A percentile compares a stretch with the other conserved stretches of the same genome.
Conservation (phyloP, 257 asterid species). For the Sherardia arvensis region DNA sequence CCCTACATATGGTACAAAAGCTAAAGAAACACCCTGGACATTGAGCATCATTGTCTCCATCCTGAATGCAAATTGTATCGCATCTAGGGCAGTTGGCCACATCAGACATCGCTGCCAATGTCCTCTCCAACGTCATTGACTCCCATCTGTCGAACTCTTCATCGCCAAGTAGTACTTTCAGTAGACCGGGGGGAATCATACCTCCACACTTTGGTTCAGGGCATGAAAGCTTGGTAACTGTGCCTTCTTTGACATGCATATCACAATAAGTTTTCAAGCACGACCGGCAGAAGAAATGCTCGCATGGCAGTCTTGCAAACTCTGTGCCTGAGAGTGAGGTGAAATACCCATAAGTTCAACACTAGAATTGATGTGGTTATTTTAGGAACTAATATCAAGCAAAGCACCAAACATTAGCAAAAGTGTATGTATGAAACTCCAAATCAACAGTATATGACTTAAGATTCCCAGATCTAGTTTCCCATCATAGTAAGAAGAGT, state of each 20-base stretch:
- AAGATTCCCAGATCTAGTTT: not conserved
- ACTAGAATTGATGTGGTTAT: not conserved
- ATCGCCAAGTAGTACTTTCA: slow-evolving; percentile 57
- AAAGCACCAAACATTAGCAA: not conserved
- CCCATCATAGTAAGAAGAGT: not conserved
- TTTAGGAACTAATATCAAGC: not conserved
- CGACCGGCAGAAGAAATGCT: slow-evolving; percentile 65
- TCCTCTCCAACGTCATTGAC: slow-evolving; percentile 52
- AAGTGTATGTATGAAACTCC: not conserved
- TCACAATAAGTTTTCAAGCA: slow-evolving; percentile 69
- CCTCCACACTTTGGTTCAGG: slow-evolving; percentile 80
- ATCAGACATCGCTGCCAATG: slow-evolving; percentile 83
- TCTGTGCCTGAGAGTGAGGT: slow-evolving; percentile 51
- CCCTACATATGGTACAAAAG: slow-evolving; percentile 81
- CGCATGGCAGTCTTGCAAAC: slow-evolving; percentile 69
- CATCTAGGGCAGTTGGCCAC: slow-evolving; percentile 92
- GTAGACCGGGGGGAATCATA: slow-evolving; percentile 79
- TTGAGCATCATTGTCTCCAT: slow-evolving; percentile 69
- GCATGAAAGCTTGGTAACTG: slow-evolving; percentile 62
- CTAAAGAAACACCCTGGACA: slow-evolving; percentile 82
- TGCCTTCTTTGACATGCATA: slow-evolving; percentile 73
- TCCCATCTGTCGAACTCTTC: slow-evolving; percentile 79
- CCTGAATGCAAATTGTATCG: slow-evolving; percentile 80
- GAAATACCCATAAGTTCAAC: not conserved
- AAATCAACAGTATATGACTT: not conserved